Conservation (phyloP, 306 rosid genomes). For the Medicago arabica region DNA sequence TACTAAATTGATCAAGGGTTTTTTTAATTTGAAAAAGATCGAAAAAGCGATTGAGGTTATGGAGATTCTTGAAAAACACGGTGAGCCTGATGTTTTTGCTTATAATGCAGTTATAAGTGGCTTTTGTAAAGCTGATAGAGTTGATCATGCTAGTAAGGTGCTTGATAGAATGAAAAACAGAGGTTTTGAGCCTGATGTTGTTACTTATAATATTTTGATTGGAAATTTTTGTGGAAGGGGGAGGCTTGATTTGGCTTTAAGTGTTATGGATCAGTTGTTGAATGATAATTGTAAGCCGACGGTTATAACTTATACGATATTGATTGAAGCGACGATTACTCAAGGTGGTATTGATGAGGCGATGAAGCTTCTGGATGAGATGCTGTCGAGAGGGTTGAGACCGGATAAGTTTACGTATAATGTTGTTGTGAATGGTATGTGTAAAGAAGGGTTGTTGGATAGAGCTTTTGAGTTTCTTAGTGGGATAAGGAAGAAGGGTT, state of each 20-base stretch:
- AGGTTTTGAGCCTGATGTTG: conserved; percentile 75
- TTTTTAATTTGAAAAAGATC: conserved; percentile 61
- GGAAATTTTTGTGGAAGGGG: conserved; percentile 77
- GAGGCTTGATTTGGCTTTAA: conserved; percentile 58
- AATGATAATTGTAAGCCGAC: conserved; percentile 73
- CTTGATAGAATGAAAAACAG: conserved; percentile 72
- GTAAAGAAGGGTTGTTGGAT: conserved; percentile 73
- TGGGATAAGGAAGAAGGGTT: conserved; percentile 57
- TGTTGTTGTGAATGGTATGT: conserved; percentile 77
- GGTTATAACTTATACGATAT: conserved; percentile 77
- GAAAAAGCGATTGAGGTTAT: conserved; percentile 70
- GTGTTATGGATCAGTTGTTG: conserved; percentile 69
- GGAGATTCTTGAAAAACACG: conserved; percentile 76
- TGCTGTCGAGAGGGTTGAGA: conserved; percentile 68
- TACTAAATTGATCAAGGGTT: conserved; percentile 74
- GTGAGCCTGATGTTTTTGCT: conserved; percentile 79
- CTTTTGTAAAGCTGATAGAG: conserved; percentile 61
- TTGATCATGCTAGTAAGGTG: conserved; percentile 64
- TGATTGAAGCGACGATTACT: conserved; percentile 81
- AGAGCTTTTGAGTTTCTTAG: conserved; percentile 65
- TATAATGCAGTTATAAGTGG: conserved; percentile 84
- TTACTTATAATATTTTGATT: conserved; percentile 83
- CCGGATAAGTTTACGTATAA: conserved; percentile 75
- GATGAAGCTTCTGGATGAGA: conserved; percentile 73
- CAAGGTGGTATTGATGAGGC: conserved; percentile 71